Conservation (phyloP, 495 filamentous ascomycete genomes). For the Pyrenula aspistea region DNA sequence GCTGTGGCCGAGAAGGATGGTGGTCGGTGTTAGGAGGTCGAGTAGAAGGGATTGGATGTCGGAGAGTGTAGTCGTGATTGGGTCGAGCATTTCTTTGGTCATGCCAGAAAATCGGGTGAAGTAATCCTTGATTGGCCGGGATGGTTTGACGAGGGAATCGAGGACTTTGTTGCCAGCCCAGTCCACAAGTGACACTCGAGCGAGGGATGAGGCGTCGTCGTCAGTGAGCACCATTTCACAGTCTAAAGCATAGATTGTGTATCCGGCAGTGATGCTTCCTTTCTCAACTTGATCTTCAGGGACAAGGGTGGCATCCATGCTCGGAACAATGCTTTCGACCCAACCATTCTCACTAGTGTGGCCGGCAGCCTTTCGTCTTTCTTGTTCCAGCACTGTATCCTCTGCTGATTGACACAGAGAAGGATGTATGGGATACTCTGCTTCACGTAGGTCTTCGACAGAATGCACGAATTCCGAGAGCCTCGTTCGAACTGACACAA, state of each 20-base stretch:
- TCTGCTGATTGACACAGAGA: constrained; percentile 32
- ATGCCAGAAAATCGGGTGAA: constrained; percentile 84
- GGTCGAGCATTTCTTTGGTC: constrained; percentile 65
- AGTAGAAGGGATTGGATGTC: constrained; percentile 77
- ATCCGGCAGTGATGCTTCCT: constrained; percentile 74
- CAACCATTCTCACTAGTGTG: constrained; percentile 54
- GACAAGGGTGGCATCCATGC: constrained; percentile 50
- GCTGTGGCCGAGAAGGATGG: constrained; percentile 84
- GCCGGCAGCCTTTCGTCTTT: constrained; percentile 29
- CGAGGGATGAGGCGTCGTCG: constrained; percentile 62
- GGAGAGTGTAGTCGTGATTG: constrained; percentile 66
- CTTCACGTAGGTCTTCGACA: constrained; percentile 62
- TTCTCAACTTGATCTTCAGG: constrained; percentile 59
- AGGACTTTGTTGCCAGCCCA: constrained; percentile 79
- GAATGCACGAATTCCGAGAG: constrained; percentile 66
- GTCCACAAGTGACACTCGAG: constrained; percentile 70
- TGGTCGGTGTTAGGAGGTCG: constrained; percentile 55
- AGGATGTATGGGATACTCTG: constrained; percentile 73
- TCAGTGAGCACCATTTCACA: constrained; percentile 94
- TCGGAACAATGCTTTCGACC: constrained; percentile 65
- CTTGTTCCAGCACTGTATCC: constrained; percentile 28
- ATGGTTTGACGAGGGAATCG: constrained; percentile 86
- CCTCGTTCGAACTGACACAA: constrained; percentile 57
- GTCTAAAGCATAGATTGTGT: constrained; percentile 73
- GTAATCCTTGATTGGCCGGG: constrained; percentile 75